Percentiles rank a stretch among this genome's conserved stretches.
Evolutionary conservation across 2,329 filamentous ascomycete species (phyloP).

Genomic region (Ophiostoma novo-ulmi): DNA sequence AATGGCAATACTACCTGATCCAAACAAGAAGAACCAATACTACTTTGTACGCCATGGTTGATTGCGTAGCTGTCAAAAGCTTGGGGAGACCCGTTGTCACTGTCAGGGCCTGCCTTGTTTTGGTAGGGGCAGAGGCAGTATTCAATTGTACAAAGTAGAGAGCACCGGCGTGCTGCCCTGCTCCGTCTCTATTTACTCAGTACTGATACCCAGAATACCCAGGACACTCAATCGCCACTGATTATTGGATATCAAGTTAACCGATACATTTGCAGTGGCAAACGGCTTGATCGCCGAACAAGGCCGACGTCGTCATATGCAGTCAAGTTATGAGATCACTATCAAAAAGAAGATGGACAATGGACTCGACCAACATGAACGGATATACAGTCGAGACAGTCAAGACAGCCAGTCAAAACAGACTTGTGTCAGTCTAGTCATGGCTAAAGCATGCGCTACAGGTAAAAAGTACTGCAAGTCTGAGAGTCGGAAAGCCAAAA

Average conservation of each 20-base stretch:
- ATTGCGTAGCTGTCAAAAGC: not conserved
- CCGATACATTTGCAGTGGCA: not conserved
- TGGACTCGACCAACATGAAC: not conserved
- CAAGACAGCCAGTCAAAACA: not conserved
- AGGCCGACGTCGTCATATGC: not conserved
- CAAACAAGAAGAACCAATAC: too few relatives aligned
- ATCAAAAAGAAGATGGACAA: not conserved
- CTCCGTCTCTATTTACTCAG: not conserved
- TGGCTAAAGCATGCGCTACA: not conserved
- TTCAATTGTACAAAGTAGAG: too few relatives aligned
- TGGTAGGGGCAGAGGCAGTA: not conserved
- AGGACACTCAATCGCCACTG: too few relatives aligned
- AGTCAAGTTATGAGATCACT: too few relatives aligned
- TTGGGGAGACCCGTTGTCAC: not conserved
- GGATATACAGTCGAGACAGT: not conserved
- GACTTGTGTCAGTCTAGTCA: not conserved
- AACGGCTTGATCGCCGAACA: not conserved
- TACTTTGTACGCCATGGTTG: not conserved
- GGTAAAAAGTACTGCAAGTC: not conserved
- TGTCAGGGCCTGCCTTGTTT: not conserved
- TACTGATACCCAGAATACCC: too few relatives aligned
- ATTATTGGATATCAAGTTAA: not conserved
- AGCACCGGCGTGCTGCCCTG: not conserved
- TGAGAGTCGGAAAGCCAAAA: too few relatives aligned
- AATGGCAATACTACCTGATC: not conserved